A percentile compares a stretch with the other conserved stretches of the same genome.
These are phyloP conservation scores for Theileria equi DNA, from an alignment of 169 alveolate species.

Conservation along the genomic window DNA sequence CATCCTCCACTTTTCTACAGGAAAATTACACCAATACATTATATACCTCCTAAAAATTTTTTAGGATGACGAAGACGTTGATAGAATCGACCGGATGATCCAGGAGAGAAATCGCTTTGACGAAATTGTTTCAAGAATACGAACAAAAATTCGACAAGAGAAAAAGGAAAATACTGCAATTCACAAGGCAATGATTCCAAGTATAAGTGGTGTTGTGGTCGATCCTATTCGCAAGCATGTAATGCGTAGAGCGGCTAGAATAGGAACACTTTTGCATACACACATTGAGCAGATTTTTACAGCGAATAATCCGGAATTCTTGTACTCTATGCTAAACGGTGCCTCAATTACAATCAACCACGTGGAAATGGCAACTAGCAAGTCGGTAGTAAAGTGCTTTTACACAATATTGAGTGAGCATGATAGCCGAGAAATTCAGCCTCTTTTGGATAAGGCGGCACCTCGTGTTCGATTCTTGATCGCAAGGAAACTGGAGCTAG, in stretches of 20 bases:
- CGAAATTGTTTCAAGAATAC: slow-evolving; percentile 73
- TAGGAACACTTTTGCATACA: slow-evolving; percentile 65
- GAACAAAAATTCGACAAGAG: slow-evolving; percentile 69
- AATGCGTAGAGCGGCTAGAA: slow-evolving; percentile 64
- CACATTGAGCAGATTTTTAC: slow-evolving; percentile 72
- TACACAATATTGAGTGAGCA: slow-evolving; percentile 63
- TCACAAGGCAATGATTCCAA: slow-evolving; percentile 69
- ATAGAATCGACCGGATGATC: slow-evolving; percentile 9
- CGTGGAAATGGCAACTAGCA: slow-evolving; percentile 72
- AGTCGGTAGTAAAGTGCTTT: slow-evolving; percentile 65
- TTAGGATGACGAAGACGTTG: slow-evolving; percentile 17
- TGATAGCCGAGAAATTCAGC: slow-evolving; percentile 58
- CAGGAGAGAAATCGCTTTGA: slow-evolving; percentile 68
- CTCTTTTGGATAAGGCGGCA: slow-evolving; percentile 58
- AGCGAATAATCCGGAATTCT: slow-evolving; percentile 64
- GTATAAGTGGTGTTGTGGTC: slow-evolving; percentile 65
- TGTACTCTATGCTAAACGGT: slow-evolving; percentile 58
- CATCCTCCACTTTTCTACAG: too few species aligned
- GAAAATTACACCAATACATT: not conserved
- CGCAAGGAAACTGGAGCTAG: slow-evolving; percentile 74
- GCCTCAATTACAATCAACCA: slow-evolving; percentile 69
- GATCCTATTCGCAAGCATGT: slow-evolving; percentile 75
- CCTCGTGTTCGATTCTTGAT: slow-evolving; percentile 62
- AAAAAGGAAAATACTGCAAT: slow-evolving; percentile 66
- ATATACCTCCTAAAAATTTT: not conserved